Evolutionary conservation across 306 rosid genomes (phyloP), one percentile per base, ranked within the genome.

Genomic region (Rubus idaeus): DNA sequence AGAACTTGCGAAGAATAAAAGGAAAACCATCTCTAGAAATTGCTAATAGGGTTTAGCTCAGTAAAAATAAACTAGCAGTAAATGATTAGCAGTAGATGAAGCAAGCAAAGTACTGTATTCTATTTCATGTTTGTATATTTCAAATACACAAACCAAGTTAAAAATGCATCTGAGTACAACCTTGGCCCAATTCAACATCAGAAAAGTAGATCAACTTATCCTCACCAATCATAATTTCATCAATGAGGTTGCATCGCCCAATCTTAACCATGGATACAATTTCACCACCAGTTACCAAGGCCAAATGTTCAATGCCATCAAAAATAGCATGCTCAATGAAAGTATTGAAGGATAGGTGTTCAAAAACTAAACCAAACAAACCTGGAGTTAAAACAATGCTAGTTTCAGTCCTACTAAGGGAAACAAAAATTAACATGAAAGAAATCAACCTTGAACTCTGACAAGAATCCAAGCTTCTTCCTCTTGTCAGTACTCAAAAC

Each of bases 311-410:
- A 71, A 92, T 89, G 78, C 96, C 99, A 84, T 91, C 99, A 81
- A 96, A 92, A 89, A 91, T 98, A 82, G 99, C 98, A 85, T 96
- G 98, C 90, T 96, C 97, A 87, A 96, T 5, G 99, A 96, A 61
- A 95, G 93, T 61, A 96, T 85, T 86, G 35, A 30, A 30, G 35
- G 35, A 30, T 30, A 30, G 35, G 1, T 30, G 2, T 2, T 30
- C 35, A 30, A 30, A 30, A 30, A 30, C 35, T 30, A 30, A 30
- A 30, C 35, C 35, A 30, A 30, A 30, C 35, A 30, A 30, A 30
- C 35, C 35, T 30, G 35, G 35, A 30, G 35, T 30, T 30, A 30
- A 30, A 30, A 30, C 35, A 30, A 30, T 30, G 35, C 35, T 30
- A 30, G 35, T 30, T 30, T 30, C 35, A 30, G 35, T 30, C 35